Base-by-base conservation (phyloP, 352 stramenopile genomes). In the Blastocystis sp. region DNA sequence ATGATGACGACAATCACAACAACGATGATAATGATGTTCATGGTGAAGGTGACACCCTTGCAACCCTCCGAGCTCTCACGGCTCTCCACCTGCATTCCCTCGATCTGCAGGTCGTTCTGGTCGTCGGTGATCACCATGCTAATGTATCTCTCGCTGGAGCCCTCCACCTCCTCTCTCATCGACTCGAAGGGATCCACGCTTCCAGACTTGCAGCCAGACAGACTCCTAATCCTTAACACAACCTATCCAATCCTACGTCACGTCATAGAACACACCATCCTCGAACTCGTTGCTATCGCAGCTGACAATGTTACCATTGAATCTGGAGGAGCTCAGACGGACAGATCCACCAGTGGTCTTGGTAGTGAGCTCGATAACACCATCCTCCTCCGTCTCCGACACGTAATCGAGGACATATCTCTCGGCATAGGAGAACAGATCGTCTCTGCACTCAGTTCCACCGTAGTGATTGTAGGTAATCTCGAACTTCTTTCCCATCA, bases 61-160 rank as follows among this genome's bases (percentile, higher is more conserved):
- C 67, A 78, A 61, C 67, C 67, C n/a, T 78, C 67, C 27, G 56
- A 21, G 24, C 67, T 78, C n/a, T 56, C 8, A 78, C 67, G 67
- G 38, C 14, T 51, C 16, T 36, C 21, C 46, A 61, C 32, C 7
- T 67, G 36, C 2, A 18, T 59, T n/a, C 40, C 14, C 0, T 78
- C 42, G 21, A 78, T 56, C 6, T 11, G 27, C 7, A 78, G 36
- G 6, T 42, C 24, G 32, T 29, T n/a, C 4, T 24, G 2, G 38
- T 21, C 46, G 11, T 40, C 42, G 38, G 21, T 24, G 16, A 78
- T 38, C 2, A 1, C 7, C 14, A 67, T 34, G 32, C 32, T 24
- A 40, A 40, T 32, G 21, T 67, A 34, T 11, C 1, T 38, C 24
- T 67, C 57, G 38, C 14, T 16, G 18, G 11, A 18, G 38, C 24